These are phyloP conservation scores for Herpotrichia juniperi DNA, from an alignment of 2,329 filamentous ascomycete species.

Conservation along the genomic window DNA sequence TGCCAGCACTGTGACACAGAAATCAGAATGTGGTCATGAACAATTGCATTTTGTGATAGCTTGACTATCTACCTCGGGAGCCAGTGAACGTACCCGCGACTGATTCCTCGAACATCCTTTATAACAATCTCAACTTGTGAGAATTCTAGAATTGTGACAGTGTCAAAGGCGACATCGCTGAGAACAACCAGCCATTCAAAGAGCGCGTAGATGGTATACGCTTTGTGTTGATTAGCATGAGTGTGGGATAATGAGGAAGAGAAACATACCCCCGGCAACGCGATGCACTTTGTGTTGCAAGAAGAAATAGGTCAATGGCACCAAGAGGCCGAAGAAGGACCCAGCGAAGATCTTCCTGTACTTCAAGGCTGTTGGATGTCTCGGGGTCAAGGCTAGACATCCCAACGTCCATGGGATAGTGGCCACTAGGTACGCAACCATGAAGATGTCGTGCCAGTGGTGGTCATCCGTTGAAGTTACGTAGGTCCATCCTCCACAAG, in stretches of 20 bases:
- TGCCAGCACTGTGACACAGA: slow-evolving; percentile 52
- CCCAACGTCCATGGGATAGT: slow-evolving; percentile 95
- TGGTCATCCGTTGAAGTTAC: slow-evolving; percentile 98
- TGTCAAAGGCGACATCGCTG: slow-evolving; percentile 95
- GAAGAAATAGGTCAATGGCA: slow-evolving; percentile 94
- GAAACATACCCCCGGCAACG: slow-evolving; percentile 78
- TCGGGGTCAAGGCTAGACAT: slow-evolving; percentile 85
- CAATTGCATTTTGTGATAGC: slow-evolving; percentile 44
- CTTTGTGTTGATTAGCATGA: slow-evolving; percentile 57
- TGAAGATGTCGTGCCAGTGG: slow-evolving; percentile 98
- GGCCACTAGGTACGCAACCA: slow-evolving; percentile 96
- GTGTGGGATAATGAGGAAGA: slow-evolving; percentile 7
- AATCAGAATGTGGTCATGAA: slow-evolving; percentile 44
- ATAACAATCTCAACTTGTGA: slow-evolving; percentile 84
- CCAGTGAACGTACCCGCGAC: slow-evolving; percentile 98
- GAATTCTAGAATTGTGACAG: slow-evolving; percentile 92
- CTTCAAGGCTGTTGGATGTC: slow-evolving; percentile 80
- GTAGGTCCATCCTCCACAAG: slow-evolving; percentile 98
- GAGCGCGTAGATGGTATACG: slow-evolving; percentile 96
- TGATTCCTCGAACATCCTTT: slow-evolving; percentile 85
- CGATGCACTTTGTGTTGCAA: slow-evolving; percentile 98
- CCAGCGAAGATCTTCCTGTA: slow-evolving; percentile 85
- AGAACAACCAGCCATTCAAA: slow-evolving; percentile 97
- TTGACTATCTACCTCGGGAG: slow-evolving; percentile 83
- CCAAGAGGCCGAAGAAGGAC: slow-evolving; percentile 87